Percentiles rank a stretch among this genome's conserved stretches.
These are phyloP conservation scores for Periglandula ipomoeae DNA, from an alignment of 2,329 filamentous ascomycete species.

Conservation along the genomic window DNA sequence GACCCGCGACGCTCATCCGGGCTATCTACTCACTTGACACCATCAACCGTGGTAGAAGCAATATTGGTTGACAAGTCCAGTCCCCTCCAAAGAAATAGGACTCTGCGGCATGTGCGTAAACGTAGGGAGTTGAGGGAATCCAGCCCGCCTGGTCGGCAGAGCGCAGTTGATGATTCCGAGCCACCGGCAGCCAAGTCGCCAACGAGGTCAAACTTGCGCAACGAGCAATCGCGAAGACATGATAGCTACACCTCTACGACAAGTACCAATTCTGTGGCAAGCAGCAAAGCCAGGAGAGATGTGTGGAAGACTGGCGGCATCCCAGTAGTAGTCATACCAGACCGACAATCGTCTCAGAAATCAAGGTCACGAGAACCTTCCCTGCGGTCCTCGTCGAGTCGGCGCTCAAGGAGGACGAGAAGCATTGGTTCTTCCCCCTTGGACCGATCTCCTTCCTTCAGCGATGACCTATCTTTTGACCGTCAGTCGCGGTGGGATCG, in stretches of 20 bases:
- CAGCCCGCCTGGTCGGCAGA: constrained; percentile 9
- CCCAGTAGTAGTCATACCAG: constrained; percentile 53
- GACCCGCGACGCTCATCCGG: constrained; percentile 42
- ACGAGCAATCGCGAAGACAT: constrained; percentile 21
- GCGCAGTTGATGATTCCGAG: constrained; percentile 8
- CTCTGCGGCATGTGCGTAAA: constrained; percentile 53
- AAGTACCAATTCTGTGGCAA: constrained; percentile 41
- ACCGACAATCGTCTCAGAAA: constrained; percentile 44
- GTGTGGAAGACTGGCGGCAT: constrained; percentile 51
- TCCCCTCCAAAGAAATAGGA: constrained; percentile 37
- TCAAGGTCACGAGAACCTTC: constrained; percentile 46
- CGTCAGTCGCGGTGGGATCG: constrained; percentile 30
- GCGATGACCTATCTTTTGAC: constrained; percentile 34
- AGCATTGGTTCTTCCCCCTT: constrained; percentile 42
- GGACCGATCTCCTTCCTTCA: constrained; percentile 32
- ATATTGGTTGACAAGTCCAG: constrained; percentile 41
- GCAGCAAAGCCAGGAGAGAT: constrained; percentile 46
- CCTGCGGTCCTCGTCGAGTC: constrained; percentile 52
- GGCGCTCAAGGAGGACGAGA: constrained; percentile 41
- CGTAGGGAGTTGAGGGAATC: constrained; percentile 41
- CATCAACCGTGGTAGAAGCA: constrained; percentile 49
- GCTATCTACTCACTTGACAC: constrained; percentile 44
- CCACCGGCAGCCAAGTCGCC: constrained; percentile 16
- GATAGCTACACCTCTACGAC: constrained; percentile 41
- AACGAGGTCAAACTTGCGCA: constrained; percentile 18